Conservation (phyloP, 2,329 filamentous ascomycete species). For the Aspergillus piperis region DNA sequence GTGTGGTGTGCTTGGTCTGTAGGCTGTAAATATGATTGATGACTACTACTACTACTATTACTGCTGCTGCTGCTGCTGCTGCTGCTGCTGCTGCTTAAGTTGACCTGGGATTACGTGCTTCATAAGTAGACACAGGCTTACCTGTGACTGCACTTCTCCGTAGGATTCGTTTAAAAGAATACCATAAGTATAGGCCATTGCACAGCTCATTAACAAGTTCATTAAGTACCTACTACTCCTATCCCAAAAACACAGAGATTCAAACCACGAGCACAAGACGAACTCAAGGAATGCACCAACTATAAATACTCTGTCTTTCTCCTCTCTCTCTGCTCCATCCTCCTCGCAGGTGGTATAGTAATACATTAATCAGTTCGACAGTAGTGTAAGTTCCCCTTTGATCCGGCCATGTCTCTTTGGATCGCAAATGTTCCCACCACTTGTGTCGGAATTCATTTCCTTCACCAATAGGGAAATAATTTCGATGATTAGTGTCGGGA, state of each 20-base stretch:
- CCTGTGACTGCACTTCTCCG: too few species aligned
- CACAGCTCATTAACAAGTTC: not conserved
- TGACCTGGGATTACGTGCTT: too few species aligned
- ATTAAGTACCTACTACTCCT: slow-evolving; percentile 14
- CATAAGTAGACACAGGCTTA: too few species aligned
- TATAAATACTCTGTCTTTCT: slow-evolving; percentile 7
- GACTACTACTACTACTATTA: too few species aligned
- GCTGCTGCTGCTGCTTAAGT: too few species aligned
- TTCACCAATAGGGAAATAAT: not conserved
- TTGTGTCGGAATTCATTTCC: not conserved
- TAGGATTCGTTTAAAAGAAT: too few species aligned
- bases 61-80: too few species aligned
- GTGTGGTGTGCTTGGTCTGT: too few species aligned
- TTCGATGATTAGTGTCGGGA: not conserved
- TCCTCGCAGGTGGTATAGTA: slow-evolving; percentile 17
- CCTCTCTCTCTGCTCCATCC: not conserved
- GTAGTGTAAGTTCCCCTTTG: not conserved
- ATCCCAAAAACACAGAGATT: slow-evolving; percentile 7
- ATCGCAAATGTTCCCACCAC: slow-evolving; percentile 1
- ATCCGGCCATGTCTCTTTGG: not conserved
- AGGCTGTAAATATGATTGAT: too few species aligned
- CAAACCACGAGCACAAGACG: slow-evolving; percentile 2
- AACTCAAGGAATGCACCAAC: slow-evolving; percentile 2
- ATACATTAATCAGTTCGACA: slow-evolving; percentile 22
- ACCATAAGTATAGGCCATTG: not conserved